Percentiles rank a stretch among this genome's conserved stretches.
These are phyloP conservation scores for Ananas comosus DNA, from an alignment of 176 grass and related monocot genomes.

Conservation along the genomic window DNA sequence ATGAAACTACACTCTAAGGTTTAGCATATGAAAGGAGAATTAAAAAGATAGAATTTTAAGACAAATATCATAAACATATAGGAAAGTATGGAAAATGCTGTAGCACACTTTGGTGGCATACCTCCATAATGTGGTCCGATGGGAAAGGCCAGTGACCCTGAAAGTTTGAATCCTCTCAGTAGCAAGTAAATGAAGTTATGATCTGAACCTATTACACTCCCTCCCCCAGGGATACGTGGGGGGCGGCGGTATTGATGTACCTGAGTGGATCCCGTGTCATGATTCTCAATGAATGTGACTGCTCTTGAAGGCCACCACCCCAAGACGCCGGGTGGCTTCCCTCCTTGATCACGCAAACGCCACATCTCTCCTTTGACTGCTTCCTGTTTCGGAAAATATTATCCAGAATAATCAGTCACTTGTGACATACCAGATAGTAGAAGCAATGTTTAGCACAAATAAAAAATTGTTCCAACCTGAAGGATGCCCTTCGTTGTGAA, in stretches of 20 bases:
- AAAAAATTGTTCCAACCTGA: conserved; percentile 42
- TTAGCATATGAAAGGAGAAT: background rate
- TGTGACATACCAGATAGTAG: background rate
- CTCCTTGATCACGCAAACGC: conserved; percentile 63
- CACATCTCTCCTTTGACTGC: conserved; percentile 89
- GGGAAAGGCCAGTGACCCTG: conserved; percentile 99
- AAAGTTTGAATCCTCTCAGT: conserved; percentile 23
- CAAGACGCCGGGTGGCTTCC: conserved; percentile 76
- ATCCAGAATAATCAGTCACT: background rate
- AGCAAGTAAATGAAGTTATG: background rate
- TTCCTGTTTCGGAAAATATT: conserved; percentile 44
- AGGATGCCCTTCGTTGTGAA: conserved; percentile 96
- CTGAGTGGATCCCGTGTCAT: conserved; percentile 97
- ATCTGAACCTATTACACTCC: too few species aligned
- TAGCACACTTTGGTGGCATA: conserved; percentile 20
- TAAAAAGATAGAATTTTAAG: background rate
- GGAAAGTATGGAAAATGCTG: background rate
- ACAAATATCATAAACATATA: conserved; percentile 6
- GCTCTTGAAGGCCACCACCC: conserved; percentile 98
- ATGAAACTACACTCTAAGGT: too few species aligned
- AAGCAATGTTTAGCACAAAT: background rate
- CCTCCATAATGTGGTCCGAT: conserved; percentile 86
- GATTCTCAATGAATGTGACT: conserved; percentile 93
- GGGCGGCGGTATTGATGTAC: conserved; percentile 23
- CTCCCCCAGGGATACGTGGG: too few species aligned